Conservation (phyloP, 805 yeast species). For the Metahyphopichia silvanorum region DNA sequence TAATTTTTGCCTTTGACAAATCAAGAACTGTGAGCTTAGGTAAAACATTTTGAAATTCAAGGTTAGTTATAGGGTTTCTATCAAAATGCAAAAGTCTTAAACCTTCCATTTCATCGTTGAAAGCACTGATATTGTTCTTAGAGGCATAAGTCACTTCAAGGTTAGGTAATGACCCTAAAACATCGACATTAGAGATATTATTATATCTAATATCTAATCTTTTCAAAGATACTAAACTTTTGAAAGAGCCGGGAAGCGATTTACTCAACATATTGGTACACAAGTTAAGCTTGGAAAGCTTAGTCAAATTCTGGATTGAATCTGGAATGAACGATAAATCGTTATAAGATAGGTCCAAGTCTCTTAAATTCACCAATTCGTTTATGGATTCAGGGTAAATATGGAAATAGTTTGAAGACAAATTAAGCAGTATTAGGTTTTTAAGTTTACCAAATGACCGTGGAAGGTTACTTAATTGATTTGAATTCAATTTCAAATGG, state of each 20-base stretch:
- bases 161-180: conserved; percentile 53
- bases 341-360: conserved; percentile 82
- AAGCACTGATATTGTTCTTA: conserved; percentile 71
- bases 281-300: conserved; percentile 66
- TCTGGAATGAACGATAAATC: conserved; percentile 59
- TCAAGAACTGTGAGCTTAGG: conserved; percentile 67
- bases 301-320: conserved; percentile 53
- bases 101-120: conserved; percentile 58
- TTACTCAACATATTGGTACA: conserved; percentile 67
- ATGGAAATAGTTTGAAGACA: conserved; percentile 73
- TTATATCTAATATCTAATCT: conserved; percentile 79
- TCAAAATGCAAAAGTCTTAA: conserved; percentile 71
- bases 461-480: conserved; percentile 65
- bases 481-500: conserved; percentile 67
- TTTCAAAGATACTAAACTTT: conserved; percentile 53
- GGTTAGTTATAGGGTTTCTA: conserved; percentile 78
- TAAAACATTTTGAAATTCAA: conserved; percentile 52
- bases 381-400: conserved; percentile 64
- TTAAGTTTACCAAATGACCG: conserved; percentile 53
- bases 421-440: conserved; percentile 57
- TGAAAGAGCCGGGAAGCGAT: conserved; percentile 50
- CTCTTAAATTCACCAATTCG: conserved; percentile 53
- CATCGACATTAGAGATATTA: conserved; percentile 50
- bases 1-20: conserved; percentile 76
- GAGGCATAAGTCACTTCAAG: conserved; percentile 72